phyloP scores from a whole-genome alignment of 805 yeast species.

The Huiozyma sinensis region DNA sequence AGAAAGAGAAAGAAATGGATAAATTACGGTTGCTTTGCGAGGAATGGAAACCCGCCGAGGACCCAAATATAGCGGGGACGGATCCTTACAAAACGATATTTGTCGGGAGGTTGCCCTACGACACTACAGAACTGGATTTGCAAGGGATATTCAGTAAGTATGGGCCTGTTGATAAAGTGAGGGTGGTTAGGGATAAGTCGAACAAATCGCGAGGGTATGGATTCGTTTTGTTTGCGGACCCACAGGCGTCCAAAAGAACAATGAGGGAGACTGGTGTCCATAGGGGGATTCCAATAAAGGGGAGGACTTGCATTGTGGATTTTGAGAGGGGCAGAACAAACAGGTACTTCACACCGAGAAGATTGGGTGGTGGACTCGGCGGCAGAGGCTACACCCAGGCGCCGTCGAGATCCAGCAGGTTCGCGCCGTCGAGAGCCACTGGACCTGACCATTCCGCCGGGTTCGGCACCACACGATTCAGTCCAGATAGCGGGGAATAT shows the following conservation, averaged over 20 bases:
- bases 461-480: neutral
- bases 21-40: slow-evolving; percentile 29
- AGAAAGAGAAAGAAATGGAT: slow-evolving; percentile 15
- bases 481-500: neutral
- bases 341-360: slow-evolving; percentile 58
- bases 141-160: slow-evolving; percentile 48
- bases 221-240: slow-evolving; percentile 59
- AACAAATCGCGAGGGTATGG: slow-evolving; percentile 68
- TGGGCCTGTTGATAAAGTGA: slow-evolving; percentile 59
- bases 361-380: slow-evolving; percentile 91
- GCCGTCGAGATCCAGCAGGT: neutral
- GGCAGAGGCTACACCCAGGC: slow-evolving; percentile 41
- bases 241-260: slow-evolving; percentile 51
- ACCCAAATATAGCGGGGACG: slow-evolving; percentile 43
- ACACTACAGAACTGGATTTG: slow-evolving; percentile 55
- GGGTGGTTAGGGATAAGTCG: slow-evolving; percentile 38
- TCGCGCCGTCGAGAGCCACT: neutral
- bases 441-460: neutral
- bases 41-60: slow-evolving; percentile 46
- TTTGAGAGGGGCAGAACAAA: slow-evolving; percentile 58
- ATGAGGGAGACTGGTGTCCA: slow-evolving; percentile 38
- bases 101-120: slow-evolving; percentile 60
- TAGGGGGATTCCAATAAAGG: slow-evolving; percentile 41
- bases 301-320: slow-evolving; percentile 54
- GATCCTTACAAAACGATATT: slow-evolving; percentile 78